Evolutionary conservation across 1,139 yeast species (phyloP).

Genomic region (Suhomyces ambrosiae): DNA sequence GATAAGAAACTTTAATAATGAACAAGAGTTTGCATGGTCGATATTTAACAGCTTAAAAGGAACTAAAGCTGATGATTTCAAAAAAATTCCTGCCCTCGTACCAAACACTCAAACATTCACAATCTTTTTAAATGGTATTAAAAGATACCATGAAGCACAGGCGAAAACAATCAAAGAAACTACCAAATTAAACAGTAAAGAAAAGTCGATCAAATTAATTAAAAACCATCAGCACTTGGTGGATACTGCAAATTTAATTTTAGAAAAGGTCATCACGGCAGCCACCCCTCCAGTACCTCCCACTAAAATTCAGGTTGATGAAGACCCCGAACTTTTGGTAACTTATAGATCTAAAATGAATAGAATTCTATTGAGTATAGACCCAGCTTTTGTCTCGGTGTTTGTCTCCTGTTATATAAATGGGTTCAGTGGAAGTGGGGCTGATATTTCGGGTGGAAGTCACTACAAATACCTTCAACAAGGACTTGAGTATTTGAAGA

Average conservation of each 20-base stretch:
- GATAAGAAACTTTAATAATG: slow-evolving; percentile 34
- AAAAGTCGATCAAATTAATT: slow-evolving; percentile 27
- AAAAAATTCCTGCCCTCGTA: slow-evolving; percentile 19
- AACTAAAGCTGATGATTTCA: slow-evolving; percentile 13
- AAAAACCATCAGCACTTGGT: slow-evolving; percentile 34
- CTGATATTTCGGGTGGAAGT: slow-evolving; percentile 24
- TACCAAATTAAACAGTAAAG: slow-evolving; percentile 19
- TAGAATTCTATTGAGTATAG: slow-evolving; percentile 30
- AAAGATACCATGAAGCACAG: slow-evolving; percentile 24
- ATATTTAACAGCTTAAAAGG: slow-evolving; percentile 36
- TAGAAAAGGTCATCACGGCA: slow-evolving; percentile 28
- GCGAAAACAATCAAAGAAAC: slow-evolving; percentile 21
- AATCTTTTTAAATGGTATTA: slow-evolving; percentile 42
- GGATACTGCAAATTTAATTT: slow-evolving; percentile 30
- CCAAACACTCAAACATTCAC: slow-evolving; percentile 46
- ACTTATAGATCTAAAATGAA: slow-evolving; percentile 23
- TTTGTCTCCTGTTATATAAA: slow-evolving; percentile 36
- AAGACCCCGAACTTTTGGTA: slow-evolving; percentile 23
- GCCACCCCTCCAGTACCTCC: slow-evolving; percentile 43
- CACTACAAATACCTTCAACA: slow-evolving; percentile 35
- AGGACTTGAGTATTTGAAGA: slow-evolving; percentile 31
- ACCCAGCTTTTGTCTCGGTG: slow-evolving; percentile 33
- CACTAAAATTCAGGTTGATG: slow-evolving; percentile 26
- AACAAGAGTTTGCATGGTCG: slow-evolving; percentile 43
- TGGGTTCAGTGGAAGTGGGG: slow-evolving; percentile 31